Evolutionary conservation across 345 rosid species (phyloP).

Genomic region (Salix suchowensis): DNA sequence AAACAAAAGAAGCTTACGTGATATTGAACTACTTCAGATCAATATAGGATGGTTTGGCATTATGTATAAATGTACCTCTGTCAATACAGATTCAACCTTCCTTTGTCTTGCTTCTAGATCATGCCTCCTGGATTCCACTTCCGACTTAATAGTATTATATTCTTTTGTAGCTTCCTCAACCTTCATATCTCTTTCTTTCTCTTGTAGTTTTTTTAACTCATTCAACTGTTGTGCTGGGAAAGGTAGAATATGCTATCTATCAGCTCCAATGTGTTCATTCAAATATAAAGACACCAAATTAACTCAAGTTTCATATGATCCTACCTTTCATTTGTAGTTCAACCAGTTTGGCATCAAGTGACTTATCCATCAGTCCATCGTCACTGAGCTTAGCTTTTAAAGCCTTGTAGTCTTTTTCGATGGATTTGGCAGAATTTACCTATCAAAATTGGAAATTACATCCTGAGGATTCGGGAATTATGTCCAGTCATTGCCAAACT

Average conservation of each 20-base stretch:
- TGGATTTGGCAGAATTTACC: slow-evolving; percentile 75
- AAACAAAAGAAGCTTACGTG: slow-evolving; percentile 6
- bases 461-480: background rate
- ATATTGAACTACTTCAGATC: background rate
- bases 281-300: background rate
- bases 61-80: slow-evolving; percentile 43
- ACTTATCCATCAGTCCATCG: slow-evolving; percentile 56
- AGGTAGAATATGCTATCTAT: background rate
- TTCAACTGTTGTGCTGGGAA: slow-evolving; percentile 59
- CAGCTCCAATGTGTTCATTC: background rate
- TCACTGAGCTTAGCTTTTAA: slow-evolving; percentile 63
- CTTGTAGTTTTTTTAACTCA: slow-evolving; percentile 44
- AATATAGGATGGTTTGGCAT: background rate
- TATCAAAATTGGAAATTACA: slow-evolving; percentile 4
- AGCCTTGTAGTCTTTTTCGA: slow-evolving; percentile 69
- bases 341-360: slow-evolving; percentile 66
- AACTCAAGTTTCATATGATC: slow-evolving; percentile 15
- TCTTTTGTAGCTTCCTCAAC: slow-evolving; percentile 50
- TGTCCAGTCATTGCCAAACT: background rate
- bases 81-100: slow-evolving; percentile 63
- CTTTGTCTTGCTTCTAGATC: slow-evolving; percentile 69
- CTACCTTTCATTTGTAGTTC: slow-evolving; percentile 70
- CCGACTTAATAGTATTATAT: slow-evolving; percentile 42
- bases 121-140: slow-evolving; percentile 56
- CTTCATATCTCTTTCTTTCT: slow-evolving; percentile 56